Evolutionary conservation across 495 filamentous ascomycete genomes (phyloP).

Genomic region (Talaromyces stipitatus): DNA sequence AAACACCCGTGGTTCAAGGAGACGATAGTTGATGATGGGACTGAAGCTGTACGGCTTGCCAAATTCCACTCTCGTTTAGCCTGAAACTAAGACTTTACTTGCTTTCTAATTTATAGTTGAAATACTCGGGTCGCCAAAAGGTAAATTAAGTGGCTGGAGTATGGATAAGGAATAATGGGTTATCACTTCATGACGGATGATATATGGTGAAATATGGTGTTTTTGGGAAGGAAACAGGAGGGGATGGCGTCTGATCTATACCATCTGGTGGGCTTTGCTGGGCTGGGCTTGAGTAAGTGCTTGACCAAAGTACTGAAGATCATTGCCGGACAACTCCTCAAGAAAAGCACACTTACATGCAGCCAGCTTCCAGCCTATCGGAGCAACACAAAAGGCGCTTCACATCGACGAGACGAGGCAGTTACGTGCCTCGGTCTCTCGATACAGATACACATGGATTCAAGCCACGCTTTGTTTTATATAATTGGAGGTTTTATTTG

Average conservation of each 20-base stretch:
- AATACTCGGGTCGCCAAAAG: conserved; percentile 1
- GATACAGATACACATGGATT: background rate
- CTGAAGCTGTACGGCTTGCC: conserved; percentile 74
- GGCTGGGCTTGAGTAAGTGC: background rate
- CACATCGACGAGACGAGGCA: background rate
- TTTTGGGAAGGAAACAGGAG: background rate
- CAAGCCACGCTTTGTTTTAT: background rate
- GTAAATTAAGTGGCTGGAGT: background rate
- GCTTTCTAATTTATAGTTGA: conserved; percentile 4
- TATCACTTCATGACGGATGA: no score
- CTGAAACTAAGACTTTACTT: background rate
- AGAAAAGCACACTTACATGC: background rate
- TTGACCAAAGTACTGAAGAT: background rate
- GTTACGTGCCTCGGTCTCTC: background rate
- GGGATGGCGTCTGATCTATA: background rate
- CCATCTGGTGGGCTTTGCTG: background rate
- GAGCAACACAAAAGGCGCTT: background rate
- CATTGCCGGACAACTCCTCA: background rate
- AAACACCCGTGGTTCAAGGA: conserved; percentile 95
- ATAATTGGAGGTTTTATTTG: background rate
- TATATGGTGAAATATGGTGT: background rate
- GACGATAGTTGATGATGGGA: conserved; percentile 78
- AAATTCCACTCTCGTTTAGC: background rate
- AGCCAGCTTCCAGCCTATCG: background rate
- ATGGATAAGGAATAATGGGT: background rate